A percentile compares a stretch with the other conserved stretches of the same genome.
Conservation (phyloP, 1,284 basidiomycete genomes). For the Ganoderma lingzhi region DNA sequence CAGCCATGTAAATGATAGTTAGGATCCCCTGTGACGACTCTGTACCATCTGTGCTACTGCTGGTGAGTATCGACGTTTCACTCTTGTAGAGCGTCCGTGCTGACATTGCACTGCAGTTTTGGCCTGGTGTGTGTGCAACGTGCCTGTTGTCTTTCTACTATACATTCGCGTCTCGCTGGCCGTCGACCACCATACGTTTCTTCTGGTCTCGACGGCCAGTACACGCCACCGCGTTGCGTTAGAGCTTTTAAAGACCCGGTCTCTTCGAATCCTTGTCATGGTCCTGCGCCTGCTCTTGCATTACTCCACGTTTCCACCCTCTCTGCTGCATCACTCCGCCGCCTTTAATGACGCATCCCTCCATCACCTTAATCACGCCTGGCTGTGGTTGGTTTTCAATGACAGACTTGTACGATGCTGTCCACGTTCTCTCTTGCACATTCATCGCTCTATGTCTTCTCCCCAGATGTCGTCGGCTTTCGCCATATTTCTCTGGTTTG, state of each 20-base stretch:
- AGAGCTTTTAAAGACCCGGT: not conserved
- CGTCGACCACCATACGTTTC: slow-evolving; percentile 19
- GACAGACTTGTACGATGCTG: slow-evolving; percentile 1
- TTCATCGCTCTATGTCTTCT: not conserved
- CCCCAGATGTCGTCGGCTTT: too few relatives aligned
- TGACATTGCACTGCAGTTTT: not conserved
- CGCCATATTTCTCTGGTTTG: not conserved
- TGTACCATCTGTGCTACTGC: slow-evolving; percentile 7
- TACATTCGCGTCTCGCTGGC: slow-evolving; percentile 24
- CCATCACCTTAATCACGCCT: not conserved
- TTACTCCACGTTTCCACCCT: not conserved
- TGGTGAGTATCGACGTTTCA: slow-evolving; percentile 9
- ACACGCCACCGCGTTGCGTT: not conserved
- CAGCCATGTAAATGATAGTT: slow-evolving; percentile 19
- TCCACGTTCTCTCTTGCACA: slow-evolving; percentile 2
- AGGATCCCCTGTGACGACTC: not conserved
- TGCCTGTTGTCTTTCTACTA: slow-evolving; percentile 20
- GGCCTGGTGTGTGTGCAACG: slow-evolving; percentile 16
- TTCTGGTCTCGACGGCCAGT: slow-evolving; percentile 30
- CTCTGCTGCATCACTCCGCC: not conserved
- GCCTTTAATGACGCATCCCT: too few relatives aligned
- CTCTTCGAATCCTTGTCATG: not conserved
- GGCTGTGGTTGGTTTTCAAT: slow-evolving; percentile 6
- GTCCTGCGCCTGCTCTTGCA: not conserved
- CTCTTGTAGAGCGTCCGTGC: not conserved